Evolutionary conservation across 1,284 basidiomycete genomes (phyloP).

Genomic region (Trametes sp.): DNA sequence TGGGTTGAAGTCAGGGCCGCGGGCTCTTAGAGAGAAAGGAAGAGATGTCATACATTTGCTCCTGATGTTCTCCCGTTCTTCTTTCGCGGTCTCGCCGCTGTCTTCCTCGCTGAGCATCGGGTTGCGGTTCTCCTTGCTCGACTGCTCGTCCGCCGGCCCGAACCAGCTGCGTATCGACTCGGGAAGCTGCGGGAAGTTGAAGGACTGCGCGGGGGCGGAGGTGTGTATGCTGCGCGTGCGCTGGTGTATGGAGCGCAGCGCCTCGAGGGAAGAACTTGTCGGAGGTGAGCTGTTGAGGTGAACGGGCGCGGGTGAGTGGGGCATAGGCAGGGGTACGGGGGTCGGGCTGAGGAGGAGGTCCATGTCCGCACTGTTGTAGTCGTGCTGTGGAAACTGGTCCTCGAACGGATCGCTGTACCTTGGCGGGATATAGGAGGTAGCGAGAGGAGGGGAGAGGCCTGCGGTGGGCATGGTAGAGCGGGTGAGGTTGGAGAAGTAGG

Average conservation of each 20-base stretch:
- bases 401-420: slow-evolving; percentile 44
- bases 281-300: slow-evolving; percentile 38
- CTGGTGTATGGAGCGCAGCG: slow-evolving; percentile 64
- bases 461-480: slow-evolving; percentile 71
- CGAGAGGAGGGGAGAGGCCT: slow-evolving; percentile 51
- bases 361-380: slow-evolving; percentile 34
- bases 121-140: slow-evolving; percentile 56
- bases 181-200: slow-evolving; percentile 35
- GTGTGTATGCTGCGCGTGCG: slow-evolving; percentile 44
- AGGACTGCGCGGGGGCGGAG: slow-evolving; percentile 35
- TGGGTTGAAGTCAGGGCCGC: slow-evolving; percentile 9
- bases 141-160: slow-evolving; percentile 48
- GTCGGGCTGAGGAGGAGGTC: slow-evolving; percentile 43
- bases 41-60: slow-evolving; percentile 68
- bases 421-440: slow-evolving; percentile 23
- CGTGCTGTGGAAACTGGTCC: slow-evolving; percentile 33
- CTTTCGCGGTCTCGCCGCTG: slow-evolving; percentile 56
- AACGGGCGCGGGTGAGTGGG: slow-evolving; percentile 39
- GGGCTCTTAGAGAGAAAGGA: neutral
- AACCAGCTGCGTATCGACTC: slow-evolving; percentile 60
- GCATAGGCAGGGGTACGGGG: slow-evolving; percentile 37
- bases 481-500: slow-evolving; percentile 66
- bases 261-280: slow-evolving; percentile 63
- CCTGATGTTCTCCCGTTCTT: slow-evolving; percentile 62
- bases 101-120: slow-evolving; percentile 65